Evolutionary conservation across 2,329 filamentous ascomycete species (phyloP).

Genomic region (Hypocreales sp.): DNA sequence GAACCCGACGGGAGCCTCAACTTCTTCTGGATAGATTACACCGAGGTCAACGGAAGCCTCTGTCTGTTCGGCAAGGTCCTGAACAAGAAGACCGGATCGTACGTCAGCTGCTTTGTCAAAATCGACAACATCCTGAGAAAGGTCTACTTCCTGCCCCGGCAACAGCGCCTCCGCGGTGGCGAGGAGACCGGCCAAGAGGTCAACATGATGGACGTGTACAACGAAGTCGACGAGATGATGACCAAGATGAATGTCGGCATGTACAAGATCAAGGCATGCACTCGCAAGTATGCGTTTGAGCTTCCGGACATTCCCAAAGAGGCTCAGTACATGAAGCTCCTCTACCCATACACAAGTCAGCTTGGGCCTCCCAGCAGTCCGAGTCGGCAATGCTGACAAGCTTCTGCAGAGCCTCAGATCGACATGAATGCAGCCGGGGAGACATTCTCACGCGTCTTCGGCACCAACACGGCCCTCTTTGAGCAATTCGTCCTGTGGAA

Average conservation of each 20-base stretch:
- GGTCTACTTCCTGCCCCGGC: conserved; percentile 79
- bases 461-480: conserved; percentile 83
- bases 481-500: conserved; percentile 99
- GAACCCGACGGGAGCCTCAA: conserved; percentile 83
- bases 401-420: conserved; percentile 43
- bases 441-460: conserved; percentile 90
- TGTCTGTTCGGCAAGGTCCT: conserved; percentile 94
- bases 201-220: conserved; percentile 76
- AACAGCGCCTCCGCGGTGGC: conserved; percentile 39
- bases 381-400: no score
- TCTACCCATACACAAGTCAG: conserved; percentile 80
- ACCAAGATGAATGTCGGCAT: conserved; percentile 68
- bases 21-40: conserved; percentile 97
- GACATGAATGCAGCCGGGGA: conserved; percentile 60
- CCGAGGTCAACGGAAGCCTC: conserved; percentile 77
- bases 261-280: conserved; percentile 87
- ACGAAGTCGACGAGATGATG: conserved; percentile 82
- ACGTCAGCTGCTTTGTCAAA: conserved; percentile 90
- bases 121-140: conserved; percentile 89
- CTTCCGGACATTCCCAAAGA: conserved; percentile 75
- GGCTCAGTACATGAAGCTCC: conserved; percentile 81
- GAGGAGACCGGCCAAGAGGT: conserved; percentile 62
- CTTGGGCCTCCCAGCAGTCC: conserved; percentile 6
- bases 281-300: conserved; percentile 91
- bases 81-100: conserved; percentile 65